Conservation (phyloP, 768 basidiomycete genomes). For the Collybia sordida region DNA sequence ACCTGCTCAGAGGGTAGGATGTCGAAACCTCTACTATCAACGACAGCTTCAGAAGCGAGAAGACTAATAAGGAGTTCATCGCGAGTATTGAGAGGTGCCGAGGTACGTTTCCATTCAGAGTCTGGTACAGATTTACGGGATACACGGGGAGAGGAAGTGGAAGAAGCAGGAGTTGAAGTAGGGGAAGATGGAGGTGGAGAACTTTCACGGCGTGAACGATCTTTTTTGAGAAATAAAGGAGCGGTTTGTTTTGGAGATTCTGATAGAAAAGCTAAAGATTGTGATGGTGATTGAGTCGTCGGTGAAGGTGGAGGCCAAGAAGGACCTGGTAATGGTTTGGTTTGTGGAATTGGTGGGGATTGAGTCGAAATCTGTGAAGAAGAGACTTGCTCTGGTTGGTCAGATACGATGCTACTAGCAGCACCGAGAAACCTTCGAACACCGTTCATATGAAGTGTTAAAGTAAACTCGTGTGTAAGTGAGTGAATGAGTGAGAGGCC, state of each 20-base stretch:
- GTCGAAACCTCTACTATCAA: slow-evolving; percentile 84
- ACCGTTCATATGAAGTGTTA: too few relatives aligned
- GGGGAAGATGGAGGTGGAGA: slow-evolving; percentile 15
- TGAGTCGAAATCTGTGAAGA: slow-evolving; percentile 6
- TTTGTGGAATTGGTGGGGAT: slow-evolving; percentile 22
- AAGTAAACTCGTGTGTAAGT: too few relatives aligned
- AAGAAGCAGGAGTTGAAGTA: slow-evolving; percentile 19
- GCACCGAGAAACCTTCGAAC: slow-evolving; percentile 64
- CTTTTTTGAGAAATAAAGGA: slow-evolving; percentile 53
- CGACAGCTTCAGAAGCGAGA: slow-evolving; percentile 88
- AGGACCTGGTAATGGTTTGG: slow-evolving; percentile 28
- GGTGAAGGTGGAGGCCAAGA: slow-evolving; percentile 47
- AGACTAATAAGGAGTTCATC: slow-evolving; percentile 90
- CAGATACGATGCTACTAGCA: slow-evolving; percentile 23
- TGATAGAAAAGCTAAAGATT: too few relatives aligned
- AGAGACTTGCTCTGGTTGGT: slow-evolving; percentile 20
- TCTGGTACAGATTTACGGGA: slow-evolving; percentile 15
- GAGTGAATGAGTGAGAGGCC: too few relatives aligned
- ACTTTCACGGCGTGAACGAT: slow-evolving; percentile 20
- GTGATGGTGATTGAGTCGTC: slow-evolving; percentile 27
- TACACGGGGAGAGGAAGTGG: slow-evolving; percentile 12
- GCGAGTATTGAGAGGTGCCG: slow-evolving; percentile 48
- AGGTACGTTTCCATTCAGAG: slow-evolving; percentile 36
- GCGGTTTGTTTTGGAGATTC: slow-evolving; percentile 42
- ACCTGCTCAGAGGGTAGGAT: slow-evolving; percentile 62